These are phyloP conservation scores for Dactylellina haptotyla DNA, from an alignment of 2,329 filamentous ascomycete species.

Conservation along the genomic window DNA sequence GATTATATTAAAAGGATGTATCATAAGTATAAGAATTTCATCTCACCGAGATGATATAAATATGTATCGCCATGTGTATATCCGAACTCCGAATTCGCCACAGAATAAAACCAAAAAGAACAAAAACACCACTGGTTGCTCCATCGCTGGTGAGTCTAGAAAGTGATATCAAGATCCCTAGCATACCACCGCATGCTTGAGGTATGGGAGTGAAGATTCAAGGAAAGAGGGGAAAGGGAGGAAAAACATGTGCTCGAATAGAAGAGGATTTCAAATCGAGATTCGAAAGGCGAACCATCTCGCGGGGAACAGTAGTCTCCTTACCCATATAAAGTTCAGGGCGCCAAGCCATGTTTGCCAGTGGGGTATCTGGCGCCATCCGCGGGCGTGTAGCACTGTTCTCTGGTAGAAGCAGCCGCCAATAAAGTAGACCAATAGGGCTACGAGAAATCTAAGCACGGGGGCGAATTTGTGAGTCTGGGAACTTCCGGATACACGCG, in stretches of 20 bases:
- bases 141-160: too few relatives aligned
- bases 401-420: conserved; percentile 96
- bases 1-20: conserved; percentile 24
- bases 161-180: background rate
- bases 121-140: too few relatives aligned
- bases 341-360: conserved; percentile 92
- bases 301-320: conserved; percentile 58
- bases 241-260: too few relatives aligned
- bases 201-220: too few relatives aligned
- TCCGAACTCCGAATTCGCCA: conserved; percentile 5
- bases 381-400: conserved; percentile 90
- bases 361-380: conserved; percentile 95
- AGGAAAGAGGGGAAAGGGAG: background rate
- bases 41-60: background rate
- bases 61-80: background rate
- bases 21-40: background rate
- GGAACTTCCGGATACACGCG: background rate
- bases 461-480: background rate
- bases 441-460: conserved; percentile 67
- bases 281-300: conserved; percentile 40
- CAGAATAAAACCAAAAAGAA: too few relatives aligned
- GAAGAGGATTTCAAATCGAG: conserved; percentile 9
- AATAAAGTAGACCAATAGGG: conserved; percentile 85
- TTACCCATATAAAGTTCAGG: conserved; percentile 82
- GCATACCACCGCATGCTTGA: background rate